phyloP scores from a whole-genome alignment of 768 basidiomycete genomes.

The Podaxis sp. region DNA sequence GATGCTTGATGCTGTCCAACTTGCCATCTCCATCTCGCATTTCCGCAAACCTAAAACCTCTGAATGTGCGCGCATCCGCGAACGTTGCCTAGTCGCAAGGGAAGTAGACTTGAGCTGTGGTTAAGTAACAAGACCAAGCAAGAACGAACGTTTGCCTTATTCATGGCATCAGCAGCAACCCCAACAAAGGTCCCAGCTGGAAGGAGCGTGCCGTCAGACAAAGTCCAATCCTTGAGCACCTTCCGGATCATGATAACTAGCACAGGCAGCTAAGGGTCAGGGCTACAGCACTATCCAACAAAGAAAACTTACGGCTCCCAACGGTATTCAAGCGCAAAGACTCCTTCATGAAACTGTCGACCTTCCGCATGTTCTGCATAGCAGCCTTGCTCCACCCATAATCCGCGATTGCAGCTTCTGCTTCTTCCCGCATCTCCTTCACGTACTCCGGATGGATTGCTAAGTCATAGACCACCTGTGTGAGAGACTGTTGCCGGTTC shows the following conservation, averaged over 20 bases:
- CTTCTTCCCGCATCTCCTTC: slow-evolving; percentile 39
- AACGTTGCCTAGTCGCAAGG: slow-evolving; percentile 16
- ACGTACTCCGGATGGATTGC: slow-evolving; percentile 17
- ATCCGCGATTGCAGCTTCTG: slow-evolving; percentile 30
- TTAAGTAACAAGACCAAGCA: neutral
- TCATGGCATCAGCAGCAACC: slow-evolving; percentile 24
- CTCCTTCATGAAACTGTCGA: slow-evolving; percentile 48
- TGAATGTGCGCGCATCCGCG: slow-evolving; percentile 32
- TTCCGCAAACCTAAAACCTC: slow-evolving; percentile 37
- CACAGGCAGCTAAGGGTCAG: neutral
- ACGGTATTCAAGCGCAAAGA: slow-evolving; percentile 20
- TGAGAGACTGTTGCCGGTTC: slow-evolving; percentile 20
- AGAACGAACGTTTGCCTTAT: slow-evolving; percentile 19
- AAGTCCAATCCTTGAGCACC: slow-evolving; percentile 33
- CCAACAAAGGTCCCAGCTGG: slow-evolving; percentile 33
- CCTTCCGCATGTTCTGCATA: slow-evolving; percentile 36
- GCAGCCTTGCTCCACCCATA: slow-evolving; percentile 37
- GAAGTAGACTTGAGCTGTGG: neutral
- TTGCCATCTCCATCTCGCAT: slow-evolving; percentile 23
- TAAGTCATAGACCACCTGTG: slow-evolving; percentile 21
- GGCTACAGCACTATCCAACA: neutral
- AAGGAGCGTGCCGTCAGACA: slow-evolving; percentile 38
- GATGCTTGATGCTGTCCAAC: slow-evolving; percentile 23
- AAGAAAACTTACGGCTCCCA: neutral
- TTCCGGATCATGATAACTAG: slow-evolving; percentile 24